Conservation (phyloP, 2,329 filamentous ascomycete genomes). For the Davidsoniella neocaledoniae region DNA sequence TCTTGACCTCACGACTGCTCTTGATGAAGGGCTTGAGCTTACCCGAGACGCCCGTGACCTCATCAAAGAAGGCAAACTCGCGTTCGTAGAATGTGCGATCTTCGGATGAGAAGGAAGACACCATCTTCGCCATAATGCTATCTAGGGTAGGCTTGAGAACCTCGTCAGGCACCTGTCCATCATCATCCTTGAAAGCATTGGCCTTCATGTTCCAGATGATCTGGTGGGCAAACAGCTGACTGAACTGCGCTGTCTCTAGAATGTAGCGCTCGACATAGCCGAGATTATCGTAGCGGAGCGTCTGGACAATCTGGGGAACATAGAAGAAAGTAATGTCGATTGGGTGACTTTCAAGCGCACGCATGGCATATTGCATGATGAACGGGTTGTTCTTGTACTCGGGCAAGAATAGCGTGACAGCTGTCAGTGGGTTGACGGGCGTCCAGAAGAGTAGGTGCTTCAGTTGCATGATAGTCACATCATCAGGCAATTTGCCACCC, state of each 20-base stretch:
- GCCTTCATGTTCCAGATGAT: slow-evolving; percentile 99
- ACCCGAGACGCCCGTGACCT: slow-evolving; percentile 88
- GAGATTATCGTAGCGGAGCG: slow-evolving; percentile 76
- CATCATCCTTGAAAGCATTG: slow-evolving; percentile 95
- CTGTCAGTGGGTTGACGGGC: slow-evolving; percentile 80
- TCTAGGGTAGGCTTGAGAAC: slow-evolving; percentile 81
- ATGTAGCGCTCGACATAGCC: slow-evolving; percentile 96
- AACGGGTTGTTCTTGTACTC: slow-evolving; percentile 83
- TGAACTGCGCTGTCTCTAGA: slow-evolving; percentile 88
- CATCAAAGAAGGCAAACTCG: slow-evolving; percentile 96
- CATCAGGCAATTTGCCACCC: slow-evolving; percentile 55
- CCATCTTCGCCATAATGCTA: slow-evolving; percentile 69
- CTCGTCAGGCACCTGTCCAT: slow-evolving; percentile 71
- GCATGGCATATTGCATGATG: slow-evolving; percentile 91
- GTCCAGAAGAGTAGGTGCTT: slow-evolving; percentile 93
- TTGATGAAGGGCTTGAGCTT: slow-evolving; percentile 92
- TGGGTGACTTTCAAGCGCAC: slow-evolving; percentile 80
- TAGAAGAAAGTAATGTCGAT: slow-evolving; percentile 99
- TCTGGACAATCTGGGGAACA: slow-evolving; percentile 94
- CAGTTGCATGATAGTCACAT: slow-evolving; percentile 61
- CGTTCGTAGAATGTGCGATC: slow-evolving; percentile 82
- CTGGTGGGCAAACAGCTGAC: slow-evolving; percentile 96
- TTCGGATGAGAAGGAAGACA: slow-evolving; percentile 59
- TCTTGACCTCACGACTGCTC: slow-evolving; percentile 85
- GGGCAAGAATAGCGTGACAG: slow-evolving; percentile 84